Percentiles rank a stretch among this genome's conserved stretches.
These are phyloP conservation scores for Pyrenophora seminiperda DNA, from an alignment of 2,329 filamentous ascomycete species.

Conservation along the genomic window DNA sequence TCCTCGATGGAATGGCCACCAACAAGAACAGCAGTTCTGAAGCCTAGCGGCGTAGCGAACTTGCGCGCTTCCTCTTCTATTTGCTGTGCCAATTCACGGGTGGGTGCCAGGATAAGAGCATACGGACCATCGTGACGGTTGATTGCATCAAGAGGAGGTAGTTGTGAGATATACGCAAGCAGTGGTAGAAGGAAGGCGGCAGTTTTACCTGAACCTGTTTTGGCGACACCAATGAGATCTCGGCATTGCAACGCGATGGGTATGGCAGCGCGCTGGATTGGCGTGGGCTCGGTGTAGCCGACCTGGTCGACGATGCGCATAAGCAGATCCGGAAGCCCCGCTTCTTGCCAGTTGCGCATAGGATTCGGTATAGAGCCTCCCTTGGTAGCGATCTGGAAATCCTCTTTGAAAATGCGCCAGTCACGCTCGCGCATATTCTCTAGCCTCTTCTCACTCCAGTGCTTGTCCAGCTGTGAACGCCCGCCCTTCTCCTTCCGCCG, in stretches of 20 bases:
- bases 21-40: constrained; percentile 96
- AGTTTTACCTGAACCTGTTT: constrained; percentile 98
- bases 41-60: constrained; percentile 87
- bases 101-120: constrained; percentile 94
- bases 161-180: constrained; percentile 89
- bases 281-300: constrained; percentile 88
- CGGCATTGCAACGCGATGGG: constrained; percentile 90
- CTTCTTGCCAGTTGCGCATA: constrained; percentile 94
- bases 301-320: constrained; percentile 82
- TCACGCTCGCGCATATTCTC: constrained; percentile 96
- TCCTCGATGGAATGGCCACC: constrained; percentile 95
- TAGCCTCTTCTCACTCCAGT: constrained; percentile 93
- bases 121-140: constrained; percentile 96
- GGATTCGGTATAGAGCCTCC: constrained; percentile 91
- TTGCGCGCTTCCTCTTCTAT: constrained; percentile 94
- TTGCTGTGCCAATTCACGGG: constrained; percentile 95
- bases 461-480: constrained; percentile 80
- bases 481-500: constrained; percentile 73
- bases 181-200: constrained; percentile 91
- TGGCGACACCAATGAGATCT: constrained; percentile 97
- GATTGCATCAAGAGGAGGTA: constrained; percentile 80
- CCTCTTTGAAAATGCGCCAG: constrained; percentile 99
- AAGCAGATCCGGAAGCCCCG: constrained; percentile 74
- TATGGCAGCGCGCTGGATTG: constrained; percentile 92
- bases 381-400: constrained; percentile 95